Conservation (phyloP, 176 grass and related monocot genomes). For the Oropetium thomaeum region DNA sequence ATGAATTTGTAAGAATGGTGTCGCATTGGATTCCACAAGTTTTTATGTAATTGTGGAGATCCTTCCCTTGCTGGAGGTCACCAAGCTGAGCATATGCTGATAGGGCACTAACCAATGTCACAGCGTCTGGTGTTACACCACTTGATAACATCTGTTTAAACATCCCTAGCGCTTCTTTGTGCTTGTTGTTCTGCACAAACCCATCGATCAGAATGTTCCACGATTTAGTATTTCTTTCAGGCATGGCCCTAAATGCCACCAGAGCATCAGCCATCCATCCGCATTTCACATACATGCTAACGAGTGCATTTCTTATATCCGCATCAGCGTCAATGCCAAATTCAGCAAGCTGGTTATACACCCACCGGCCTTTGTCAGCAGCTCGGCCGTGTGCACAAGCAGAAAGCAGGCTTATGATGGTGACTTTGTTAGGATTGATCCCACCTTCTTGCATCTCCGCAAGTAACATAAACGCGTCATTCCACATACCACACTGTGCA, state of each 20-base stretch:
- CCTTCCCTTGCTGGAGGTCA: constrained; percentile 51
- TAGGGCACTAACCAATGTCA: constrained; percentile 54
- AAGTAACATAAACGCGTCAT: constrained; percentile 48
- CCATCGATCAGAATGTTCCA: constrained; percentile 78
- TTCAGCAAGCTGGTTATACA: constrained; percentile 52
- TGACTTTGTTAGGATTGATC: constrained; percentile 68
- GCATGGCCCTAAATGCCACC: constrained; percentile 47
- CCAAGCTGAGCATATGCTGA: constrained; percentile 70
- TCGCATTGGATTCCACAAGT: constrained; percentile 32
- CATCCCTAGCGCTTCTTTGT: constrained; percentile 42
- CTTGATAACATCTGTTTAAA: constrained; percentile 52
- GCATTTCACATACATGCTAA: constrained; percentile 63
- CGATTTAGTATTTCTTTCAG: constrained; percentile 47
- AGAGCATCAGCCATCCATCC: constrained; percentile 47
- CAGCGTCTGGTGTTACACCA: constrained; percentile 41
- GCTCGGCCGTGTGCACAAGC: constrained; percentile 43
- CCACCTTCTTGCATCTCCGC: constrained; percentile 50
- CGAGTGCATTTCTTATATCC: constrained; percentile 55
- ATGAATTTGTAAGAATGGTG: constrained; percentile 59
- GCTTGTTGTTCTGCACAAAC: constrained; percentile 47
- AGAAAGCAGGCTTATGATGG: constrained; percentile 56
- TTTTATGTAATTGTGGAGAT: constrained; percentile 49
- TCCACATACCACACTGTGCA: constrained; percentile 38
- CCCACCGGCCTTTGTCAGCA: constrained; percentile 44
- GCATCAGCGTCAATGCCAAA: constrained; percentile 48